Conservation (phyloP, 345 rosid species). For the Acer saccharum region DNA sequence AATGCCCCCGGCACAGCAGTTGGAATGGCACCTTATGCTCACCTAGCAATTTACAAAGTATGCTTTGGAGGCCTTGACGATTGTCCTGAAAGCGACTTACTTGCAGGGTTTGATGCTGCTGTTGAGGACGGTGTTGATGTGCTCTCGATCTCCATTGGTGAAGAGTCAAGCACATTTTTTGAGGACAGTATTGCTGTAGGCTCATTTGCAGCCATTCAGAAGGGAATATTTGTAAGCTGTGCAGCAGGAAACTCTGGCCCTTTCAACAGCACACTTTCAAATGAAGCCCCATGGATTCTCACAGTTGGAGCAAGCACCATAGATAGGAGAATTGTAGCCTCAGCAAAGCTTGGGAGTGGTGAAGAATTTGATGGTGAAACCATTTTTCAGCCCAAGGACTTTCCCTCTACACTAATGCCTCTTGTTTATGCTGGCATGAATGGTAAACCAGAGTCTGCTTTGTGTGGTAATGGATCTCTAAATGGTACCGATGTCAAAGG, state of each 20-base stretch:
- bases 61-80: constrained; percentile 46
- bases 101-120: constrained; percentile 58
- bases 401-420: constrained; percentile 31
- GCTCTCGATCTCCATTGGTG: constrained; percentile 51
- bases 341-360: constrained; percentile 46
- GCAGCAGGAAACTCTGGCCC: constrained; percentile 57
- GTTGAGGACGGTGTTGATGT: constrained; percentile 56
- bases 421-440: constrained; percentile 46
- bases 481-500: constrained; percentile 29
- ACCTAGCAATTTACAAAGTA: constrained; percentile 59
- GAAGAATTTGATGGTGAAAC: constrained; percentile 37
- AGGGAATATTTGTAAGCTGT: constrained; percentile 60
- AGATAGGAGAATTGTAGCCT: constrained; percentile 55
- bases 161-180: constrained; percentile 39
- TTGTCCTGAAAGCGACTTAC: constrained; percentile 46
- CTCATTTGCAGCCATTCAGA: constrained; percentile 54
- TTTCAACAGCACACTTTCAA: constrained; percentile 27
- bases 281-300: constrained; percentile 63
- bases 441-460: constrained; percentile 21
- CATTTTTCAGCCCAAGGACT: constrained; percentile 37
- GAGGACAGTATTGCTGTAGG: constrained; percentile 53
- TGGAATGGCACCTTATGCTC: constrained; percentile 63
- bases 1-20: constrained; percentile 54
- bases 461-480: constrained; percentile 30
- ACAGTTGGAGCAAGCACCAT: constrained; percentile 68